Evolutionary conservation across 148 eudicot species (phyloP), one percentile per base, ranked within the genome.

Genomic region (Silene latifolia): DNA sequence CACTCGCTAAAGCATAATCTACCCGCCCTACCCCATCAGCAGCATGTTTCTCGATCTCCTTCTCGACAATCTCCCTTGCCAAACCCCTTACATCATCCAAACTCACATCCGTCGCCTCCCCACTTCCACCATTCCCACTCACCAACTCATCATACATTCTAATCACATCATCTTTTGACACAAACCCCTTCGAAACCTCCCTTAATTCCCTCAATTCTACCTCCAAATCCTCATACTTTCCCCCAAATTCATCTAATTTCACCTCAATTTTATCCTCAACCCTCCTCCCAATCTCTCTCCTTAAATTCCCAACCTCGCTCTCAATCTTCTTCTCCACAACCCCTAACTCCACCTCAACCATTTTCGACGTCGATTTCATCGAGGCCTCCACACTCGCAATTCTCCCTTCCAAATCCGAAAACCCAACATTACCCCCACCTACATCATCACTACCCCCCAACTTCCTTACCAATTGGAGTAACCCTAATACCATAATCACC

Each of bases 11-110:
- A 0, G 98, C 97, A 77, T 88, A 92, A 71, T 95, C 98, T 72
- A 82, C 91, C 73, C 82, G 86, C n/a, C 97, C 99, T 27, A 95
- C 77, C 53, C 99, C 99, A 84, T 95, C 99, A 20, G 96, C 93
- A 5, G 94, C 90, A 74, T 87, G 98, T 73, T 82, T 95, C 53
- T 86, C 90, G 25, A 95, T 88, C 74, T 95, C 99, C 11, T 76
- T 86, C 87, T 80, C 84, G 17, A 95, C 92, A 5, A 95, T 72
- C 78, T 88, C 88, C 83, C 83, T 85, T 0, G 97, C 97, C 70
- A 90, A 69, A 3, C 60, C 85, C 81, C 85, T 81, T 4, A 95
- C 77, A 72, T 88, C 92, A 77, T 95, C 94, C 74, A 84, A 79
- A 72, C 77, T 81, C 80, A 83, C 65, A 29, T 81, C 86, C 13